Conservation (phyloP, 306 rosid genomes). For the Rosa lucieae region DNA sequence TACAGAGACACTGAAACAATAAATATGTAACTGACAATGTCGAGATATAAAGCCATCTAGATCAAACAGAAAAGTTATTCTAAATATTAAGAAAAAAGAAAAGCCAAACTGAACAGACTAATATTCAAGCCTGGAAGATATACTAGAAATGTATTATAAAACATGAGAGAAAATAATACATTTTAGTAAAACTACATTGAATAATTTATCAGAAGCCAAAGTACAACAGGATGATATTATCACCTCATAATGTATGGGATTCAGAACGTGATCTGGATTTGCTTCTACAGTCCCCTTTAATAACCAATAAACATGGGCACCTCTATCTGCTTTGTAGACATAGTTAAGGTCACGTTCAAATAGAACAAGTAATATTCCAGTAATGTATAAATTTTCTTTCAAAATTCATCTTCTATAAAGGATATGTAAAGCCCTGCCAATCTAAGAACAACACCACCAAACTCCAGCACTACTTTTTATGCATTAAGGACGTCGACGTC, state of each 20-base stretch:
- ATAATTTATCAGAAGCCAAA: constrained; percentile 4
- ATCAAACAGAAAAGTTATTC: not conserved
- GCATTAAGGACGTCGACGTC: constrained; percentile 74
- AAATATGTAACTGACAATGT: not conserved
- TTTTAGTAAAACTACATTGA: not conserved
- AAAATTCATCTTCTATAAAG: constrained; percentile 40
- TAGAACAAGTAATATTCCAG: not conserved
- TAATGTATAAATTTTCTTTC: constrained; percentile 11
- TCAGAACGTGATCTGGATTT: constrained; percentile 84
- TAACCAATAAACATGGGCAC: constrained; percentile 85
- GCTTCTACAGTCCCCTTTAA: constrained; percentile 72
- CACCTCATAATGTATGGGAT: constrained; percentile 96
- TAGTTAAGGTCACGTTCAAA: constrained; percentile 52
- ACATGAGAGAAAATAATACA: not conserved
- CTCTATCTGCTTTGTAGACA: constrained; percentile 74
- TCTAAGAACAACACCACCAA: constrained; percentile 80
- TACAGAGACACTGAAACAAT: not conserved
- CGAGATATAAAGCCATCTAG: not conserved
- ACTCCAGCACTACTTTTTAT: constrained; percentile 69
- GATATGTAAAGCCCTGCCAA: constrained; percentile 93
- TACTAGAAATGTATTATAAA: too few relatives aligned
- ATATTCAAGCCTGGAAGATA: not conserved
- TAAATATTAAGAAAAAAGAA: not conserved
- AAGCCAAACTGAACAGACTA: not conserved
- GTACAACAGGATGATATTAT: constrained; percentile 29